Conservation (phyloP, 2,329 filamentous ascomycete species). For the Penicillium sp. region DNA sequence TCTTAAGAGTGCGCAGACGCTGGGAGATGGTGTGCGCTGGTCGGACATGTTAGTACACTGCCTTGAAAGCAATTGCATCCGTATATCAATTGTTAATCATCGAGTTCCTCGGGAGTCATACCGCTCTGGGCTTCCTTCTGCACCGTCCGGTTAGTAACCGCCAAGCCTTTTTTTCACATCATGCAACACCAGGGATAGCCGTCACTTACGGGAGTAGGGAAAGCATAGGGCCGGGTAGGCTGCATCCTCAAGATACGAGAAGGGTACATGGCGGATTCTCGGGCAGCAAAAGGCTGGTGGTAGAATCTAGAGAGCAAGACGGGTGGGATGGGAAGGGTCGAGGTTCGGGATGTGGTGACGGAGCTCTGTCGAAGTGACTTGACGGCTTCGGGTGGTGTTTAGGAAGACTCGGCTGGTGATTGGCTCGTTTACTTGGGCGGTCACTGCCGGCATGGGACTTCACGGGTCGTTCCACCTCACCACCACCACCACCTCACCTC, state of each 20-base stretch:
- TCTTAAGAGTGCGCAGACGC: slow-evolving; percentile 85
- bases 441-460: slow-evolving; percentile 42
- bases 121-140: slow-evolving; percentile 69
- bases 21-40: slow-evolving; percentile 96
- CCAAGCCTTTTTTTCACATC: slow-evolving; percentile 29
- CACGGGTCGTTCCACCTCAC: slow-evolving; percentile 38
- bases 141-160: slow-evolving; percentile 43
- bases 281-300: slow-evolving; percentile 25
- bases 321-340: slow-evolving; percentile 12
- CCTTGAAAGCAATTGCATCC: background rate
- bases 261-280: slow-evolving; percentile 63
- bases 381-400: slow-evolving; percentile 36
- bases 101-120: slow-evolving; percentile 43
- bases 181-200: slow-evolving; percentile 17
- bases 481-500: slow-evolving; percentile 19
- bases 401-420: slow-evolving; percentile 40
- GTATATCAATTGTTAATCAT: slow-evolving; percentile 16
- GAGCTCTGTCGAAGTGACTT: slow-evolving; percentile 27
- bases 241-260: slow-evolving; percentile 70
- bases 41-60: slow-evolving; percentile 33
- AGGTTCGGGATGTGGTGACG: slow-evolving; percentile 27
- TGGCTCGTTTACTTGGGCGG: slow-evolving; percentile 46
- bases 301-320: slow-evolving; percentile 26
- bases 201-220: slow-evolving; percentile 72
- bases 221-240: slow-evolving; percentile 50